Evolutionary conservation across 1,284 basidiomycete genomes (phyloP).

Genomic region (Rhodofomes roseus): DNA sequence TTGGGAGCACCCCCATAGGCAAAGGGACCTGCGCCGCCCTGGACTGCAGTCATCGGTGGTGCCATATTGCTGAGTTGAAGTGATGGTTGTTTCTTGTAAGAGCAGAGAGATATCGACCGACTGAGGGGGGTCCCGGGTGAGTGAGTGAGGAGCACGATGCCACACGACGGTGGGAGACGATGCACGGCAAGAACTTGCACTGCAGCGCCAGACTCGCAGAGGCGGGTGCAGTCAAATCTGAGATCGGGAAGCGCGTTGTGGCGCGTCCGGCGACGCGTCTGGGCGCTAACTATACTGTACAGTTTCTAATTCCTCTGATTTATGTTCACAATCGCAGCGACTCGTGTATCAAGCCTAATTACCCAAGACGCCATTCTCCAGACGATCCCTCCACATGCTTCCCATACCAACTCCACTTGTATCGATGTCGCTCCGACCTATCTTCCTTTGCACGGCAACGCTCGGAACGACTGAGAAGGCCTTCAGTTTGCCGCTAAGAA

Average conservation of each 20-base stretch:
- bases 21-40: neutral
- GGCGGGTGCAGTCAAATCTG: neutral
- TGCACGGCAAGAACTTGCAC: no score
- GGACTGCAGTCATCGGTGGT: neutral
- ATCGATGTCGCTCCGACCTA: constrained; percentile 48
- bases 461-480: constrained; percentile 64
- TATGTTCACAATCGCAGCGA: no score
- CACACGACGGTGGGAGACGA: neutral
- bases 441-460: constrained; percentile 59
- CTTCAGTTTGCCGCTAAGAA: constrained; percentile 48
- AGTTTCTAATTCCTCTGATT: no score
- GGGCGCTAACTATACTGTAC: no score
- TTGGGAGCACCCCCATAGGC: neutral
- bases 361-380: constrained; percentile 47
- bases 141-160: neutral
- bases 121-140: no score
- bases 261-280: neutral
- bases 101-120: no score
- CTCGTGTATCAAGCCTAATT: neutral
- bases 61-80: neutral
- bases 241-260: neutral
- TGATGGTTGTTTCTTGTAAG: neutral
- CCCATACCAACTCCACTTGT: constrained; percentile 39
- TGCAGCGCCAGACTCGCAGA: neutral
- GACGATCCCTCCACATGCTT: constrained; percentile 50